Evolutionary conservation across 495 filamentous ascomycete species (phyloP).

Genomic region (Darksidea phi): DNA sequence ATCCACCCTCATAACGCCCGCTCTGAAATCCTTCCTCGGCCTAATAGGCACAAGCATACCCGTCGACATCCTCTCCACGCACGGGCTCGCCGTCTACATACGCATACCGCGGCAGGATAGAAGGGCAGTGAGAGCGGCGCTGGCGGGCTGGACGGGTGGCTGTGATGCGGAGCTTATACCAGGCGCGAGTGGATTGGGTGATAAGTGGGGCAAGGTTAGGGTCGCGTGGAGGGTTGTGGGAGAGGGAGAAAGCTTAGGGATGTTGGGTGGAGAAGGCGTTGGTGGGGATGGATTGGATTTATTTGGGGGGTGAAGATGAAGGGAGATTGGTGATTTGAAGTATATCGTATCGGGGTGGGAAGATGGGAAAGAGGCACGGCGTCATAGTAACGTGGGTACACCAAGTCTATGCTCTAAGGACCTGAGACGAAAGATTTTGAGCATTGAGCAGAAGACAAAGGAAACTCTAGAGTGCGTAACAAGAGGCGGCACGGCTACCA

Average conservation of each 20-base stretch:
- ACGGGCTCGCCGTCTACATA: slow-evolving; percentile 62
- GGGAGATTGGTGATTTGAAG: too few species aligned
- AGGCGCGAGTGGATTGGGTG: slow-evolving; percentile 44
- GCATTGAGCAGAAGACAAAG: too few species aligned
- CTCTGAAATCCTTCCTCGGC: slow-evolving; percentile 78
- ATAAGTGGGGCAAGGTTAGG: slow-evolving; percentile 42
- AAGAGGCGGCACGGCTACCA: too few species aligned
- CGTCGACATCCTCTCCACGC: slow-evolving; percentile 73
- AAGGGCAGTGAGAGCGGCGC: slow-evolving; percentile 62
- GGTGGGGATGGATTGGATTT: slow-evolving; percentile 26
- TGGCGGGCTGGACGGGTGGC: slow-evolving; percentile 52
- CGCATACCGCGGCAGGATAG: slow-evolving; percentile 71
- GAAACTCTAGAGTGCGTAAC: too few species aligned
- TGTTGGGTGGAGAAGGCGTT: slow-evolving; percentile 46
- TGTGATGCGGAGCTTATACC: slow-evolving; percentile 17
- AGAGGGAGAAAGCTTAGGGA: slow-evolving; percentile 56
- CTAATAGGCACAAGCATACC: slow-evolving; percentile 71
- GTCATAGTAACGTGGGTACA: too few species aligned
- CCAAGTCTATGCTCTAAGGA: too few species aligned
- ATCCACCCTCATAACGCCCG: slow-evolving; percentile 67
- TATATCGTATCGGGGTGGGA: background rate
- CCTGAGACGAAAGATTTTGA: too few species aligned
- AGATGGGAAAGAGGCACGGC: background rate
- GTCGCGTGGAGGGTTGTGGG: slow-evolving; percentile 60
- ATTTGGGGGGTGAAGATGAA: slow-evolving; percentile 13